Conservation (phyloP, 805 yeast species). For the Metschnikowia kofuensis region DNA sequence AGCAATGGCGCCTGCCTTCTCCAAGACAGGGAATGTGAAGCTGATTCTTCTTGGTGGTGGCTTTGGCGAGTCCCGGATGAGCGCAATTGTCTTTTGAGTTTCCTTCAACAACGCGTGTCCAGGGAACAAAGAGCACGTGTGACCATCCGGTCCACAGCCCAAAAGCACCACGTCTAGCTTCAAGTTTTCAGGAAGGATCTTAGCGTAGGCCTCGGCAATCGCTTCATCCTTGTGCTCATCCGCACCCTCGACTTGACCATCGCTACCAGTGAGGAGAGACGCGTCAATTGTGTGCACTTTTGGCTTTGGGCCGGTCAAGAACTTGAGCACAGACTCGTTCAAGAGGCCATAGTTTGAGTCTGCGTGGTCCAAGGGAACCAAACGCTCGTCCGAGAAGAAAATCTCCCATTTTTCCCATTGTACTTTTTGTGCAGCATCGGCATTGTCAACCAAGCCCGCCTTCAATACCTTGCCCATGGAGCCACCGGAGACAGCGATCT, state of each 20-base stretch:
- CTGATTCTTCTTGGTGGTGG: slow-evolving; percentile 94
- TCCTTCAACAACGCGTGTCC: slow-evolving; percentile 69
- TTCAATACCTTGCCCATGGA: slow-evolving; percentile 74
- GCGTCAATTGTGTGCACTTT: slow-evolving; percentile 66
- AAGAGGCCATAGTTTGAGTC: slow-evolving; percentile 88
- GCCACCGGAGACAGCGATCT: slow-evolving; percentile 88
- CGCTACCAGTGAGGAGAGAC: slow-evolving; percentile 50
- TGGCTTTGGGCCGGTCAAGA: slow-evolving; percentile 49
- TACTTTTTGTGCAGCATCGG: slow-evolving; percentile 40
- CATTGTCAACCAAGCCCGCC: slow-evolving; percentile 62
- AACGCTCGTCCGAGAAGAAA: slow-evolving; percentile 86
- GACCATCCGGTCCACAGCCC: slow-evolving; percentile 97
- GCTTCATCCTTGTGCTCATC: slow-evolving; percentile 42
- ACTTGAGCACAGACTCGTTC: slow-evolving; percentile 56
- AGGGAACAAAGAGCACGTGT: slow-evolving; percentile 91
- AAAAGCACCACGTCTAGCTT: slow-evolving; percentile 65
- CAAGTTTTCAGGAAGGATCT: slow-evolving; percentile 47
- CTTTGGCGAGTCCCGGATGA: slow-evolving; percentile 82
- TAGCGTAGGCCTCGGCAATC: slow-evolving; percentile 64
- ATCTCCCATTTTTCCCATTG: slow-evolving; percentile 77
- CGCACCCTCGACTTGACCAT: slow-evolving; percentile 43
- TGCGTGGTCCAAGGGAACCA: slow-evolving; percentile 75
- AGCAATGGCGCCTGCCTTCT: slow-evolving; percentile 52
- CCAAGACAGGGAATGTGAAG: slow-evolving; percentile 75
- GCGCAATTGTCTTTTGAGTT: slow-evolving; percentile 49